phyloP scores from a whole-genome alignment of 2,329 filamentous ascomycete species.

The Blastomyces parvus region DNA sequence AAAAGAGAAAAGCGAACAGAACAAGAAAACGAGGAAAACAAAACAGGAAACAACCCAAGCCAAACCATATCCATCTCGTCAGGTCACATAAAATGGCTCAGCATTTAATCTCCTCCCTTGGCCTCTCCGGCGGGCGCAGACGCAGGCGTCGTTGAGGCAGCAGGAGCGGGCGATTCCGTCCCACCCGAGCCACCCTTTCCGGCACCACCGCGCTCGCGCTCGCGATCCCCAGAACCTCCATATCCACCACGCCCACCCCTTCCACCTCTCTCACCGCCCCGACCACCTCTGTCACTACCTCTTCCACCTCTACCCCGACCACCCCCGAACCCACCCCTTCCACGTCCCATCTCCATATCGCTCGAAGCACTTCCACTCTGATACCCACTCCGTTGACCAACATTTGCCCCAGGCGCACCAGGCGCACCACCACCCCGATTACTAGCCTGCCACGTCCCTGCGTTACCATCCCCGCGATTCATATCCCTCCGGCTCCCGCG shows the following conservation, averaged over 20 bases:
- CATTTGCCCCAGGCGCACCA: slow-evolving; percentile 45
- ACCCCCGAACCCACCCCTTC: slow-evolving; percentile 50
- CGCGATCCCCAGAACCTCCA: neutral
- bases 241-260: neutral
- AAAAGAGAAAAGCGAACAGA: neutral
- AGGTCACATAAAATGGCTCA: neutral
- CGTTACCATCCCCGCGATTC: slow-evolving; percentile 33
- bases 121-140: neutral
- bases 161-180: neutral
- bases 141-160: neutral
- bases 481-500: slow-evolving; percentile 43
- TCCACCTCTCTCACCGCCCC: slow-evolving; percentile 41
- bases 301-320: slow-evolving; percentile 49
- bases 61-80: slow-evolving; percentile 2
- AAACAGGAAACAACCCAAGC: neutral
- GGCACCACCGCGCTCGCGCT: neutral
- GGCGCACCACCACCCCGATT: slow-evolving; percentile 54
- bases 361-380: slow-evolving; percentile 68
- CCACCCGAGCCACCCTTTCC: slow-evolving; percentile 47
- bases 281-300: slow-evolving; percentile 48
- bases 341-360: slow-evolving; percentile 61
- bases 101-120: slow-evolving; percentile 1
- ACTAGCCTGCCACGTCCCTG: slow-evolving; percentile 47
- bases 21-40: neutral
- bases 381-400: slow-evolving; percentile 62